Evolutionary conservation across 2,329 filamentous ascomycete species (phyloP).

Genomic region (Zymoseptoria crescenta): DNA sequence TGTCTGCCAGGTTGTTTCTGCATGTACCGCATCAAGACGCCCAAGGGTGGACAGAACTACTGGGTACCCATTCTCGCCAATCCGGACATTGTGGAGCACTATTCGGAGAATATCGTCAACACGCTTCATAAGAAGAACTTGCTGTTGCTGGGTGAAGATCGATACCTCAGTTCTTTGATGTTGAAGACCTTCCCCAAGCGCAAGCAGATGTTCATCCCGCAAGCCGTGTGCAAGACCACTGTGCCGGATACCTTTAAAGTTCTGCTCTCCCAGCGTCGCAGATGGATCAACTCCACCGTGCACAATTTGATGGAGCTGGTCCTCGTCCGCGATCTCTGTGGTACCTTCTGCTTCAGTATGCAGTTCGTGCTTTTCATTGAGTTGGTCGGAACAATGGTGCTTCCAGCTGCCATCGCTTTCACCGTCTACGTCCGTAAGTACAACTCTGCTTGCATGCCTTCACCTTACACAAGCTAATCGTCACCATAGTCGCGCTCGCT

Average conservation of each 20-base stretch:
- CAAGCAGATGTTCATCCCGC: constrained; percentile 96
- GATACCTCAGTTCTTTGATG: constrained; percentile 95
- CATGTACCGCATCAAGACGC: constrained; percentile 99
- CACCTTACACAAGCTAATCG: constrained; percentile 21
- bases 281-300: constrained; percentile 99
- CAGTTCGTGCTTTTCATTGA: constrained; percentile 97
- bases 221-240: constrained; percentile 97
- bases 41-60: constrained; percentile 97
- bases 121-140: constrained; percentile 97
- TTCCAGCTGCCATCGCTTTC: constrained; percentile 93
- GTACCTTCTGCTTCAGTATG: constrained; percentile 99
- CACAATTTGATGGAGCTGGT: constrained; percentile 98
- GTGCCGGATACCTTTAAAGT: constrained; percentile 91
- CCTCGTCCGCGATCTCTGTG: constrained; percentile 89
- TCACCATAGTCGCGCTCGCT: constrained; percentile 64
- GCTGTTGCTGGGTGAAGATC: constrained; percentile 84
- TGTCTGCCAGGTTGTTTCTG: constrained; percentile 98
- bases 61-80: constrained; percentile 99
- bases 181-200: constrained; percentile 97
- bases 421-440: constrained; percentile 88
- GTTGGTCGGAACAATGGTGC: constrained; percentile 83
- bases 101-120: constrained; percentile 97
- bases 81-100: constrained; percentile 97
- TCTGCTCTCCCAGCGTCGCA: constrained; percentile 82
- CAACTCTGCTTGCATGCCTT: background rate